Evolutionary conservation across 192 early-diverging fungal genomes (phyloP).

Genomic region (Coemansia sp.): DNA sequence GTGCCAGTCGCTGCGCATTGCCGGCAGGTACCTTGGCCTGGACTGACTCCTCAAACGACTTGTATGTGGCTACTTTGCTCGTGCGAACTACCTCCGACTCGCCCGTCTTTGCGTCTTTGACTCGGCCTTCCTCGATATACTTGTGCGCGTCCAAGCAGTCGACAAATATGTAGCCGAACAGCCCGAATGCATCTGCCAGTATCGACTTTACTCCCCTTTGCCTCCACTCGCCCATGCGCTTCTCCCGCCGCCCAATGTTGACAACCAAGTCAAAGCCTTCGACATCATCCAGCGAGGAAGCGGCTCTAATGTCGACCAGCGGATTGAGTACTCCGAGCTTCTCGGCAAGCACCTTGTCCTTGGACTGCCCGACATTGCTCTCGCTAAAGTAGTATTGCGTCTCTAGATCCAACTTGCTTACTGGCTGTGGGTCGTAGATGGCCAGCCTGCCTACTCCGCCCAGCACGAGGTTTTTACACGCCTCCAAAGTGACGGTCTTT

Average conservation of each 20-base stretch:
- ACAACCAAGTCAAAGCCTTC: constrained; percentile 72
- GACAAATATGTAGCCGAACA: constrained; percentile 86
- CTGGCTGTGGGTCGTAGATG: constrained; percentile 64
- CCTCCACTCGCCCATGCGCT: constrained; percentile 67
- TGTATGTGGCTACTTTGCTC: constrained; percentile 11
- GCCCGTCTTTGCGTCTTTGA: neutral
- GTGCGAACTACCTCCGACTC: neutral
- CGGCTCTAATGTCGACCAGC: constrained; percentile 68
- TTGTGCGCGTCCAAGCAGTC: constrained; percentile 59
- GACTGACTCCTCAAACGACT: constrained; percentile 19
- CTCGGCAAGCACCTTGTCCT: constrained; percentile 59
- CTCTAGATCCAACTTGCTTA: constrained; percentile 56
- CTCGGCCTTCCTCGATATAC: constrained; percentile 24
- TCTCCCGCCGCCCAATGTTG: constrained; percentile 50
- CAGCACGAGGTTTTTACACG: constrained; percentile 92
- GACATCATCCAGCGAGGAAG: constrained; percentile 41
- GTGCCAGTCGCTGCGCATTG: constrained; percentile 13
- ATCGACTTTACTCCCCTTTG: constrained; percentile 57
- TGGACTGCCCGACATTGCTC: constrained; percentile 5
- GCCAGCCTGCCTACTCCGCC: constrained; percentile 83
- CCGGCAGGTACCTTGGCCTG: neutral
- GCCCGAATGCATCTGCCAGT: constrained; percentile 69
- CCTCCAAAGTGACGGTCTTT: constrained; percentile 78
- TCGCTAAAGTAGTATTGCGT: constrained; percentile 21
- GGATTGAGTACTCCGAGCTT: constrained; percentile 80